Conservation (phyloP, 2,329 filamentous ascomycete genomes). For the Camillea tinctor region DNA sequence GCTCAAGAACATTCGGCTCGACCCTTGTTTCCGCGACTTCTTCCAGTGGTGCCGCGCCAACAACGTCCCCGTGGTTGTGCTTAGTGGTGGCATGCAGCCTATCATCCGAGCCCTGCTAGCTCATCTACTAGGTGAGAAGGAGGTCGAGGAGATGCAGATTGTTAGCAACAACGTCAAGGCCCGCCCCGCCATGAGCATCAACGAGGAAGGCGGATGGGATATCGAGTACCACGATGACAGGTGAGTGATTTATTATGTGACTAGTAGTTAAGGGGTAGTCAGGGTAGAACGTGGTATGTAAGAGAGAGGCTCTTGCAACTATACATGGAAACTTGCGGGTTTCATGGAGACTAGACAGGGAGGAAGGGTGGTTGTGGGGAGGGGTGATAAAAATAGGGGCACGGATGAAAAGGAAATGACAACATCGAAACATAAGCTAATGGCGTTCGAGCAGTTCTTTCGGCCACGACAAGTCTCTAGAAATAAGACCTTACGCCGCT, state of each 20-base stretch:
- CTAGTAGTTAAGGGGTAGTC: no score
- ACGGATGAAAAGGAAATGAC: no score
- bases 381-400: no score
- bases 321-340: no score
- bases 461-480: slow-evolving; percentile 95
- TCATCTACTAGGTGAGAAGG: slow-evolving; percentile 73
- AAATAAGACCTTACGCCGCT: slow-evolving; percentile 82
- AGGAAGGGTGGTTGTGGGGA: no score
- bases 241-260: slow-evolving; percentile 38
- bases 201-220: slow-evolving; percentile 80
- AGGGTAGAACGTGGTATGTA: no score
- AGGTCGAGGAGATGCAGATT: slow-evolving; percentile 78
- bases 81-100: slow-evolving; percentile 90
- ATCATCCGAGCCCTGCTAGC: slow-evolving; percentile 82
- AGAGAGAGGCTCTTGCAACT: no score
- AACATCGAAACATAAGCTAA: no score
- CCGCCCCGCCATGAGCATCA: slow-evolving; percentile 66
- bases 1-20: slow-evolving; percentile 79
- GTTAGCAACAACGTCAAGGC: slow-evolving; percentile 79
- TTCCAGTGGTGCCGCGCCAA: slow-evolving; percentile 77
- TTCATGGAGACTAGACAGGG: no score
- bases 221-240: slow-evolving; percentile 87
- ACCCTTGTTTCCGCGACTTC: slow-evolving; percentile 86
- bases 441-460: slow-evolving; percentile 57
- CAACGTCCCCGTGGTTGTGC: slow-evolving; percentile 87